These are phyloP conservation scores for Exophiala sp. DNA, from an alignment of 2,329 filamentous ascomycete genomes.

Conservation along the genomic window DNA sequence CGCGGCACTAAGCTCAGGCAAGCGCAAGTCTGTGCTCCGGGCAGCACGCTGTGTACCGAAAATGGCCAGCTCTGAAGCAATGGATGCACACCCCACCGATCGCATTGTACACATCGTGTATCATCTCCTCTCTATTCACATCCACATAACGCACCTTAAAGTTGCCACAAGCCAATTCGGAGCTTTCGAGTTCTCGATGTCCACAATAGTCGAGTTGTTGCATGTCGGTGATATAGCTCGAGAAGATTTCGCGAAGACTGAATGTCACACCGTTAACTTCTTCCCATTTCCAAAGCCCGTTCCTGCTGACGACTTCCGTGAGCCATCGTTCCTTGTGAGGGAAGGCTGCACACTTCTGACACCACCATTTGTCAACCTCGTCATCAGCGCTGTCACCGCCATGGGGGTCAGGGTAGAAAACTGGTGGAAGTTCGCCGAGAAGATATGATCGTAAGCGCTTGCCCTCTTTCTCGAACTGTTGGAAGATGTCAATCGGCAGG, in stretches of 20 bases:
- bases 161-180: background rate
- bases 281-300: background rate
- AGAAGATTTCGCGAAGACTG: background rate
- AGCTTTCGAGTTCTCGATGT: background rate
- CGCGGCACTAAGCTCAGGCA: background rate
- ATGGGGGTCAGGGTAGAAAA: conserved; percentile 2
- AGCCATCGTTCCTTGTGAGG: conserved; percentile 1
- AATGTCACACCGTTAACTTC: background rate
- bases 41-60: background rate
- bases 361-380: background rate
- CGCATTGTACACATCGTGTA: background rate
- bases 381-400: background rate
- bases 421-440: background rate
- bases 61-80: conserved; percentile 1
- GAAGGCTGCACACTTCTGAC: background rate
- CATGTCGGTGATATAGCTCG: background rate
- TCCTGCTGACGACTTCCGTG: background rate
- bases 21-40: background rate
- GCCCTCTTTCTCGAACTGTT: background rate
- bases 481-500: background rate
- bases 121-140: background rate
- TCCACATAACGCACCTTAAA: conserved; percentile 2
- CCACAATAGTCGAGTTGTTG: background rate
- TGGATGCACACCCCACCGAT: background rate
- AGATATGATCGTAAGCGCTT: background rate